Percentiles rank a stretch among this genome's conserved stretches.
phyloP scores from a whole-genome alignment of 495 filamentous ascomycete species.

The Aspergillus heteromorphus region DNA sequence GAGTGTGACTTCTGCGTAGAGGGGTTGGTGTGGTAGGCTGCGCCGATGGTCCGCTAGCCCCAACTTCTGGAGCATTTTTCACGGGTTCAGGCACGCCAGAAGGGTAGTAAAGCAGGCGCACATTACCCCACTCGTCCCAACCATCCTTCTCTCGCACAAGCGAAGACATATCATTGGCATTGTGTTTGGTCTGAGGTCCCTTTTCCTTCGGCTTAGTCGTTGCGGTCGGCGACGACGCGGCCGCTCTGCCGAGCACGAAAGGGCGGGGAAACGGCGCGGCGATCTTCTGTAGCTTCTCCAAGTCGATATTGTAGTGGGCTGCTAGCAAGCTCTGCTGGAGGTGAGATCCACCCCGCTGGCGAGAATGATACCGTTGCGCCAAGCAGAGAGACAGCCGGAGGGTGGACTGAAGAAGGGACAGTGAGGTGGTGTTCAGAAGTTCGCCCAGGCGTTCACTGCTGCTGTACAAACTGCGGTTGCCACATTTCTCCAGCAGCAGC shows the following conservation, averaged over 20 bases:
- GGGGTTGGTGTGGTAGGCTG: slow-evolving; percentile 48
- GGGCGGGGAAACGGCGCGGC: slow-evolving; percentile 77
- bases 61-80: slow-evolving; percentile 24
- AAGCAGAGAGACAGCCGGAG: slow-evolving; percentile 75
- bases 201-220: slow-evolving; percentile 73
- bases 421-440: slow-evolving; percentile 79
- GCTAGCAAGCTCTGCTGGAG: slow-evolving; percentile 69
- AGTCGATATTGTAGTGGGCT: slow-evolving; percentile 90
- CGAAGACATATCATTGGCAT: slow-evolving; percentile 72
- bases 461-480: slow-evolving; percentile 91
- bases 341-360: slow-evolving; percentile 61
- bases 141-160: slow-evolving; percentile 52
- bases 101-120: slow-evolving; percentile 61
- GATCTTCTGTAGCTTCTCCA: slow-evolving; percentile 79
- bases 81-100: slow-evolving; percentile 27
- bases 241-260: slow-evolving; percentile 30
- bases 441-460: slow-evolving; percentile 85
- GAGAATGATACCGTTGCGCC: slow-evolving; percentile 86
- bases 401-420: slow-evolving; percentile 66
- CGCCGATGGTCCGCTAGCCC: slow-evolving; percentile 20
- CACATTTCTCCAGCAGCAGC: slow-evolving; percentile 87
- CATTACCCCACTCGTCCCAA: slow-evolving; percentile 66
- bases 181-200: slow-evolving; percentile 37
- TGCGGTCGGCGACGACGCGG: slow-evolving; percentile 42
- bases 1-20: slow-evolving; percentile 42